A percentile compares a stretch with the other conserved stretches of the same genome.
These are phyloP conservation scores for Megacollybia marginata DNA, from an alignment of 768 basidiomycete species.

Conservation along the genomic window DNA sequence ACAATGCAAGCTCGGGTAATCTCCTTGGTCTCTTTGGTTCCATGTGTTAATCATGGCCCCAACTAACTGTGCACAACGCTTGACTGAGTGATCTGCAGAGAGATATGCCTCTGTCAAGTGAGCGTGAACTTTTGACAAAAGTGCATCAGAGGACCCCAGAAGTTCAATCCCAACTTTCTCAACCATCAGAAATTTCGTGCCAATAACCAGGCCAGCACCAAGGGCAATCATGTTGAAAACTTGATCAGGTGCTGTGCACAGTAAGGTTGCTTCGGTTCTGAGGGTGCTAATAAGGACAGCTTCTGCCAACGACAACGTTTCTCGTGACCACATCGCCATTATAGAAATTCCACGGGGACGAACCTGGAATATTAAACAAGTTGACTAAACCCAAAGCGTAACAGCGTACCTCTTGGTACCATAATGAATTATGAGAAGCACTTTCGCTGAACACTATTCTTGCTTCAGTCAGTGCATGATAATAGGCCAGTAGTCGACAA, in stretches of 20 bases:
- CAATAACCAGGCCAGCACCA: conserved; percentile 22
- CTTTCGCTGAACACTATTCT: too few relatives aligned
- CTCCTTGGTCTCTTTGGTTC: neutral
- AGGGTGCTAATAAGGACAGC: conserved; percentile 24
- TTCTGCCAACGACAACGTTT: conserved; percentile 27
- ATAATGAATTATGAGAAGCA: too few relatives aligned
- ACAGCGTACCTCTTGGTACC: too few relatives aligned
- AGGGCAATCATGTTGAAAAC: conserved; percentile 32
- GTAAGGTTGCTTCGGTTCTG: conserved; percentile 20
- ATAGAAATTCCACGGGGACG: conserved; percentile 26
- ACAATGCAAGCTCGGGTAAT: too few relatives aligned
- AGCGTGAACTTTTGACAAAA: neutral
- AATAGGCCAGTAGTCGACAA: conserved; percentile 4
- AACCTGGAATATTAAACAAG: conserved; percentile 3
- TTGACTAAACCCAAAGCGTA: too few relatives aligned
- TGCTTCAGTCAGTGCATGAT: neutral
- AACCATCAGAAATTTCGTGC: neutral
- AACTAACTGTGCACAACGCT: neutral
- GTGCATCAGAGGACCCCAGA: neutral
- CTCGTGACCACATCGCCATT: conserved; percentile 28
- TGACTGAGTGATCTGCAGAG: neutral
- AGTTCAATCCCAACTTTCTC: neutral
- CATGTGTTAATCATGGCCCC: neutral
- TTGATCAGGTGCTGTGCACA: conserved; percentile 31
- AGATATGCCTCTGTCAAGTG: neutral